phyloP scores from a whole-genome alignment of 2,329 filamentous ascomycete species.

The Aspergillus terreus region DNA sequence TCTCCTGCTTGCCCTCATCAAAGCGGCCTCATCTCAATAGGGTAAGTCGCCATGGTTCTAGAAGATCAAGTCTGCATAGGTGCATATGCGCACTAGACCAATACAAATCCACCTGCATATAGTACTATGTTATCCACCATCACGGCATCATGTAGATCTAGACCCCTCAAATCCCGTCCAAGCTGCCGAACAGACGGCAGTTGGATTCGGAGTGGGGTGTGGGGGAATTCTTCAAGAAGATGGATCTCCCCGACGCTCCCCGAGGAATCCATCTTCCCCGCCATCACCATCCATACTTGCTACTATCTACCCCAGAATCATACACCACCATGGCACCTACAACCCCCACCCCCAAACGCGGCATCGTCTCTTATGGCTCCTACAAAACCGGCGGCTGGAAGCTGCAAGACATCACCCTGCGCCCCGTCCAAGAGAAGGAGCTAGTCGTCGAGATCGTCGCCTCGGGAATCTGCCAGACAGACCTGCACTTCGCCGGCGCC shows the following conservation, averaged over 20 bases:
- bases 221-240: neutral
- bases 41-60: too few relatives aligned
- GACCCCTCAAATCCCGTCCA: too few relatives aligned
- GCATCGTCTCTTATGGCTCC: conserved; percentile 13
- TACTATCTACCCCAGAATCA: neutral
- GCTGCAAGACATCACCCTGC: conserved; percentile 9
- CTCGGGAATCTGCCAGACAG: conserved; percentile 55
- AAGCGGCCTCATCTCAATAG: too few relatives aligned
- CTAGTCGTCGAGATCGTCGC: conserved; percentile 53
- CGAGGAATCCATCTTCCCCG: neutral
- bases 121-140: too few relatives aligned
- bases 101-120: too few relatives aligned
- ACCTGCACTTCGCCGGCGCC: conserved; percentile 46
- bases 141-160: too few relatives aligned
- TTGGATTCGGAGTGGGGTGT: neutral
- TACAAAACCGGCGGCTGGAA: conserved; percentile 13
- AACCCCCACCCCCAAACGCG: neutral
- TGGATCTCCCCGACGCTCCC: too few relatives aligned
- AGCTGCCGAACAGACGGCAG: too few relatives aligned
- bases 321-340: neutral
- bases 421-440: conserved; percentile 39
- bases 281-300: neutral
- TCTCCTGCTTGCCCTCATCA: too few relatives aligned
- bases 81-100: too few relatives aligned
- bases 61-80: too few relatives aligned